These are phyloP conservation scores for Yamadazyma trypodendri DNA, from an alignment of 1,139 yeast species.

Conservation along the genomic window DNA sequence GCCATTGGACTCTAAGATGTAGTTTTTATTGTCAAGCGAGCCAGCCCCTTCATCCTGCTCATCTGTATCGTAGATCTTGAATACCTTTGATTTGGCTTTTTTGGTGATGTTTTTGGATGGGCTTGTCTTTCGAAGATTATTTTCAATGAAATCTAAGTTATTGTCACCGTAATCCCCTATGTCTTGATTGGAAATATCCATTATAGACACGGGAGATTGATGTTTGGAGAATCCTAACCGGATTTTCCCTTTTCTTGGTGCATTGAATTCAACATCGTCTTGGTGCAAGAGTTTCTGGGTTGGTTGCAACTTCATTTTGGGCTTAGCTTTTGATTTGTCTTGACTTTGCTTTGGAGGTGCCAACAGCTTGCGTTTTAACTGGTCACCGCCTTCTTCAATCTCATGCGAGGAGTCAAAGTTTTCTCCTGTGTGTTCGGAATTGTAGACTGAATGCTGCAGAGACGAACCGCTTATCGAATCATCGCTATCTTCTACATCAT, in stretches of 20 bases:
- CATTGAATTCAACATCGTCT: constrained; percentile 2
- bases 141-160: constrained; percentile 27
- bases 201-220: constrained; percentile 19
- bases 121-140: constrained; percentile 5
- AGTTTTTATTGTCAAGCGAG: too few species aligned
- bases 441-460: too few species aligned
- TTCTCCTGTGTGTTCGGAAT: too few species aligned
- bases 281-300: constrained; percentile 1
- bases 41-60: background rate
- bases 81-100: constrained; percentile 9
- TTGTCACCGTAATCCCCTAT: constrained; percentile 38
- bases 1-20: background rate
- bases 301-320: constrained; percentile 4
- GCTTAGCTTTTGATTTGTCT: background rate
- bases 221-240: constrained; percentile 6
- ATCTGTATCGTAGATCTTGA: constrained; percentile 8
- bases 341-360: constrained; percentile 2
- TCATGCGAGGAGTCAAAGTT: too few species aligned
- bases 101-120: constrained; percentile 2
- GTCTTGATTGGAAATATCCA: constrained; percentile 32
- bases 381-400: background rate
- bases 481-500: constrained; percentile 2
- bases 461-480: too few species aligned
- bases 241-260: constrained; percentile 16
- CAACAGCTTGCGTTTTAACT: background rate